A percentile compares a stretch with the other conserved stretches of the same genome.
phyloP scores from a whole-genome alignment of 495 filamentous ascomycete species.

The Cetradonia linearis region DNA sequence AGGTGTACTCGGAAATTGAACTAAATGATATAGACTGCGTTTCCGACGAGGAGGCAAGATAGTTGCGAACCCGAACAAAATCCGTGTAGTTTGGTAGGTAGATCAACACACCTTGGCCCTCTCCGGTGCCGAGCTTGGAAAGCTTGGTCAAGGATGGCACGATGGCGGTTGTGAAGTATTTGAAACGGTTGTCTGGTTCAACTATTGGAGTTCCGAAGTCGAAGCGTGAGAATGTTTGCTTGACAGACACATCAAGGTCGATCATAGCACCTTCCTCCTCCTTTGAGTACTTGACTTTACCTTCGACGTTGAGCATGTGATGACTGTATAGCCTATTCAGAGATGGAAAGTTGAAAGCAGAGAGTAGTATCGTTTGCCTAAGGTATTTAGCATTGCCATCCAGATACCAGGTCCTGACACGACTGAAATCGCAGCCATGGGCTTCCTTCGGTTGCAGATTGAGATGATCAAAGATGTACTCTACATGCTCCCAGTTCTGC shows the following conservation, averaged over 20 bases:
- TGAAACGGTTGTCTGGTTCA: constrained; percentile 86
- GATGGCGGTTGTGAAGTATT: constrained; percentile 72
- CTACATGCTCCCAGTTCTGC: constrained; percentile 98
- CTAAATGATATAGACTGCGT: constrained; percentile 68
- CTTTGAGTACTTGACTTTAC: constrained; percentile 60
- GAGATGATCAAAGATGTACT: constrained; percentile 80
- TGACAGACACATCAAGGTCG: constrained; percentile 51
- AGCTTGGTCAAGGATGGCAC: constrained; percentile 61
- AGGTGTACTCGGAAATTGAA: constrained; percentile 77
- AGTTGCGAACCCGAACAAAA: constrained; percentile 85
- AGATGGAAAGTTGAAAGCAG: constrained; percentile 79
- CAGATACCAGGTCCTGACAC: constrained; percentile 84
- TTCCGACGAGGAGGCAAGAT: constrained; percentile 63
- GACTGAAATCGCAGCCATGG: constrained; percentile 88
- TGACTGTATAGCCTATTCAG: constrained; percentile 67
- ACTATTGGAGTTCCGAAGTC: constrained; percentile 52
- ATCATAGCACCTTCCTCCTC: constrained; percentile 55
- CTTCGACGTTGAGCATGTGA: constrained; percentile 70
- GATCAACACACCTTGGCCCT: constrained; percentile 55
- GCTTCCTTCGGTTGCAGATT: constrained; percentile 83
- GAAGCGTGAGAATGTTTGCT: constrained; percentile 88
- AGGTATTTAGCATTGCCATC: constrained; percentile 70
- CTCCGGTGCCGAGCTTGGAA: constrained; percentile 28
- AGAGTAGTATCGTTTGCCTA: constrained; percentile 72
- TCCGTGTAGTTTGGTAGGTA: constrained; percentile 91